Percentiles rank a stretch among this genome's conserved stretches.
These are phyloP conservation scores for Fusarium camptoceras DNA, from an alignment of 2,329 filamentous ascomycete genomes.

Conservation along the genomic window DNA sequence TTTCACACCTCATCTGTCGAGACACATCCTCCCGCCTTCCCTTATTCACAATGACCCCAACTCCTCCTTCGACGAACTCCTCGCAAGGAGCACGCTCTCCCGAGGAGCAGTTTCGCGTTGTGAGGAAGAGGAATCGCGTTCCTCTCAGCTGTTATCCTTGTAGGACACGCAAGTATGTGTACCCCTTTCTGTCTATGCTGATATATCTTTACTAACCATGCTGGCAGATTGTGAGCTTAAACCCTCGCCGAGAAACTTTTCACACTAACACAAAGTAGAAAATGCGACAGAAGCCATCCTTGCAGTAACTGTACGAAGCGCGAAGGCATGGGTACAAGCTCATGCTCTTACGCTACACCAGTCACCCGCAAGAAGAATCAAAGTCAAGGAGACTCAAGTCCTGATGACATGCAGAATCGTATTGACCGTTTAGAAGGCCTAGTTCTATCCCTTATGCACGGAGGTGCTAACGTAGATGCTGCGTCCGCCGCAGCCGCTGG, in stretches of 20 bases:
- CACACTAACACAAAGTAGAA: conserved; percentile 62
- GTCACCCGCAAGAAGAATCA: conserved; percentile 78
- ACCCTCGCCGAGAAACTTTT: not conserved
- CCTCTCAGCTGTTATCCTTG: conserved; percentile 93
- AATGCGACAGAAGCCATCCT: conserved; percentile 91
- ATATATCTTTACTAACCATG: conserved; percentile 49
- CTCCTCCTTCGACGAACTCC: conserved; percentile 80
- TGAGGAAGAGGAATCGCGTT: conserved; percentile 91
- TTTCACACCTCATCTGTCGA: conserved; percentile 40
- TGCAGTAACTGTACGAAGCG: conserved; percentile 96
- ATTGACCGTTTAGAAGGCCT: conserved; percentile 95
- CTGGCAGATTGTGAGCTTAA: conserved; percentile 53
- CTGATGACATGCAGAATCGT: conserved; percentile 98
- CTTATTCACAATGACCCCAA: conserved; percentile 72
- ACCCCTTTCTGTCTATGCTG: conserved; percentile 28
- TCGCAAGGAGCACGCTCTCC: conserved; percentile 83
- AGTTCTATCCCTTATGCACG: conserved; percentile 94
- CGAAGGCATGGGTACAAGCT: conserved; percentile 81
- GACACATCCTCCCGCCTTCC: conserved; percentile 37
- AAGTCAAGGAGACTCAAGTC: conserved; percentile 69
- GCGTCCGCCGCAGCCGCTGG: conserved; percentile 51
- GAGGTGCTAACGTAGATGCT: conserved; percentile 69
- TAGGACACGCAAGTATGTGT: conserved; percentile 86
- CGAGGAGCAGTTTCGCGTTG: conserved; percentile 86
- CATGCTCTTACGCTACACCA: conserved; percentile 86